Base-by-base conservation (phyloP, 2,329 filamentous ascomycete genomes). In the Fusarium udum region DNA sequence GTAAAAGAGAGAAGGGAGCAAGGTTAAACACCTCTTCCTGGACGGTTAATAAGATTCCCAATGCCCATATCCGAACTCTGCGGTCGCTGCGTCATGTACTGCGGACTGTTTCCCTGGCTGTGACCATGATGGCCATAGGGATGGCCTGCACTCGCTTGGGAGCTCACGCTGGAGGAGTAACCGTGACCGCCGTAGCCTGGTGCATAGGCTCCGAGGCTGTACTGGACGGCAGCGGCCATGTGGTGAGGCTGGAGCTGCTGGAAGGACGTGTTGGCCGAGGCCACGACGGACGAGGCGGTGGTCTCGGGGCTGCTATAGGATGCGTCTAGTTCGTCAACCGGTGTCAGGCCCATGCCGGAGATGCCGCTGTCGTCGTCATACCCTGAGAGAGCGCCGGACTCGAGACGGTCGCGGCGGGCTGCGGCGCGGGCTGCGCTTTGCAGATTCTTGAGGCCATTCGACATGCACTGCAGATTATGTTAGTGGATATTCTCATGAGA, bases 361-460 rank as follows among this genome's bases (percentile, higher is more conserved):
- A 93, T 89, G 79, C 90, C 91, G 84, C 90, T 92, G 84, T 94
- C 92, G 84, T 93, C 92, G 84, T 89, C 88, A 85, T 89, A 89
- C 82, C 83, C 85, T 82, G 80, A 78, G 62, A 81, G 72, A 75
- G 78, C 79, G 72, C 79, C 78, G 67, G 77, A 83, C 82, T 87
- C 87, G 75, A 89, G 83, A 68, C 89, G 89, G 83, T 91, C 91
- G 77, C 91, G 91, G 73, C 91, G 89, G 66, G 89, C 86, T 65
- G 88, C 90, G 63, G 91, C 88, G 70, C 92, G 89, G 73, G 91
- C 87, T 59, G 90, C 89, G 76, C 91, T 90, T 80, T 92, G 91
- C 65, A 96, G 87, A 81, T 93, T 95, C 84, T 95, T 95, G 77
- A 95, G 85, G 40, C 94, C 93, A 79, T 92, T 93, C 80, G 92